phyloP scores from a whole-genome alignment of 192 early-diverging fungal species.

The Rhizophagus clarus region DNA sequence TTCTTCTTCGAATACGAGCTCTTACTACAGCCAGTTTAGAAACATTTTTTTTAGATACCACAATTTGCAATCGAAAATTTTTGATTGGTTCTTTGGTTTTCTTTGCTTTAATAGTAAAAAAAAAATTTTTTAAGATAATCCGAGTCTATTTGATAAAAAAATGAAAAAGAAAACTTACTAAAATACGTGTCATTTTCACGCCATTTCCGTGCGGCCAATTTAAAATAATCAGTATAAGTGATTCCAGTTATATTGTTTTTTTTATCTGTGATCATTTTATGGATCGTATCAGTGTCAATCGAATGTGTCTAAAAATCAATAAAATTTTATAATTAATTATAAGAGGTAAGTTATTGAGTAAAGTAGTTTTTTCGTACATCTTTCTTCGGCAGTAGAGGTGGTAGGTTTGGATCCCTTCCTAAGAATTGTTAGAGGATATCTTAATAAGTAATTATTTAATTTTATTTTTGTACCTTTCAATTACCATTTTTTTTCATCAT shows the following conservation, averaged over 20 bases:
- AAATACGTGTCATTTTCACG: not conserved
- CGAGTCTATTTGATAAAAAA: no score
- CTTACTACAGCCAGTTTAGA: constrained; percentile 18
- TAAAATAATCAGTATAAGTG: not conserved
- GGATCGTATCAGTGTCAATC: not conserved
- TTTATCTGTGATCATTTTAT: not conserved
- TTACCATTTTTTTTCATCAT: not conserved
- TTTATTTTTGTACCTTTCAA: not conserved
- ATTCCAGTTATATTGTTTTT: constrained; percentile 4
- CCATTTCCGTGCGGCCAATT: not conserved
- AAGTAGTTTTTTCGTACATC: not conserved
- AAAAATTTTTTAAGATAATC: no score
- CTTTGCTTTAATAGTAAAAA: not conserved
- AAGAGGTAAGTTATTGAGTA: not conserved
- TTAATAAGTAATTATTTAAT: not conserved
- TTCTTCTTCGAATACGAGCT: constrained; percentile 3
- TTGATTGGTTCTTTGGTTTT: constrained; percentile 7
- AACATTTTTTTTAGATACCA: constrained; percentile 14
- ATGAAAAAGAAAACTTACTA: not conserved
- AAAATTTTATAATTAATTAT: not conserved
- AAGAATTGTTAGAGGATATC: not conserved
- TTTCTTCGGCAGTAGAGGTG: not conserved
- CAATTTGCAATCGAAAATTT: constrained; percentile 16
- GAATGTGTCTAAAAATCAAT: not conserved
- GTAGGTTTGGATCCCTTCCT: not conserved